These are phyloP conservation scores for Paecilomyces sp. DNA, from an alignment of 2,329 filamentous ascomycete species.

Conservation along the genomic window DNA sequence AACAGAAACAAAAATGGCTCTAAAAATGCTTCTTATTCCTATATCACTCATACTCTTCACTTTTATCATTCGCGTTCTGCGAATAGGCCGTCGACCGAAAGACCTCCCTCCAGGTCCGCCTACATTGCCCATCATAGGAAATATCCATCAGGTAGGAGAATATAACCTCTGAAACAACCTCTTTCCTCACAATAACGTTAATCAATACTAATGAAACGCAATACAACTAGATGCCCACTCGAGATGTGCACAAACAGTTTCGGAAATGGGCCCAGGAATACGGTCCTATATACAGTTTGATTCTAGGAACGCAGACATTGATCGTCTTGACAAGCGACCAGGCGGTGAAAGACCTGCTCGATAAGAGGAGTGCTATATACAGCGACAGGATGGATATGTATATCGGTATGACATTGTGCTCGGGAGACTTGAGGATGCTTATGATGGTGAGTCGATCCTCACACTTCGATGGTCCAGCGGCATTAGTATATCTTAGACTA, in stretches of 20 bases:
- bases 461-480: neutral
- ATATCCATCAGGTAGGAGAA: constrained; percentile 34
- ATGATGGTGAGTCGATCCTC: constrained; percentile 19
- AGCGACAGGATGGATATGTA: constrained; percentile 42
- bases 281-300: constrained; percentile 45
- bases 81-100: neutral
- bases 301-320: constrained; percentile 42
- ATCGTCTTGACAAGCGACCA: constrained; percentile 41
- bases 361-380: constrained; percentile 45
- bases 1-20: neutral
- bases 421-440: constrained; percentile 19
- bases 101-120: constrained; percentile 45
- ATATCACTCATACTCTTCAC: neutral
- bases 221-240: constrained; percentile 31
- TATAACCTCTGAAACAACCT: neutral
- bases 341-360: constrained; percentile 46
- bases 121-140: constrained; percentile 46
- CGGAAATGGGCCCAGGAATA: constrained; percentile 48
- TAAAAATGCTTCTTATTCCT: neutral
- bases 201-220: neutral
- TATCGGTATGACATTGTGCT: constrained; percentile 32
- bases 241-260: constrained; percentile 40
- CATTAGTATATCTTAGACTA: neutral
- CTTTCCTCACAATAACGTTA: neutral
- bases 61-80: neutral